phyloP scores from a whole-genome alignment of 2,329 filamentous ascomycete species.

The Penicillium sp. region DNA sequence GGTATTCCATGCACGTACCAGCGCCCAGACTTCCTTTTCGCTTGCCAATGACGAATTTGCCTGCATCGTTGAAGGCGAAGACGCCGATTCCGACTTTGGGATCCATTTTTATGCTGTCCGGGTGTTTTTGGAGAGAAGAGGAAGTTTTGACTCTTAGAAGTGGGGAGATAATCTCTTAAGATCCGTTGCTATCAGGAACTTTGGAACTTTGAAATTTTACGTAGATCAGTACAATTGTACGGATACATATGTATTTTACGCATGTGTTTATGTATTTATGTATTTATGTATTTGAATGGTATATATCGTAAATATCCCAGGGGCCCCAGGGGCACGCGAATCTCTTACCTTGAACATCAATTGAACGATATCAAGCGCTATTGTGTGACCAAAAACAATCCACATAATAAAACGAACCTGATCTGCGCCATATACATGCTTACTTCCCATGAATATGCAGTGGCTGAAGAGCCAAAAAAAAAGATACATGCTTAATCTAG shows the following conservation, averaged over 20 bases:
- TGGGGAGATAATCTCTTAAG: background rate
- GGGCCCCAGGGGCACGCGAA: background rate
- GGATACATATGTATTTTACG: no score
- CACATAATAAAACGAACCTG: background rate
- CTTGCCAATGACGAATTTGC: slow-evolving; percentile 48
- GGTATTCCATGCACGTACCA: slow-evolving; percentile 30
- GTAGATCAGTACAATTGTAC: no score
- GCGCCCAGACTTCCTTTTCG: slow-evolving; percentile 49
- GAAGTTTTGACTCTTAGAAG: background rate
- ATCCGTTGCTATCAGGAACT: no score
- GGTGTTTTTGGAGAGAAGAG: background rate
- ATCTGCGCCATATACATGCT: background rate
- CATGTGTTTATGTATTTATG: no score
- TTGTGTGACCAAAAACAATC: background rate
- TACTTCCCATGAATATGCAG: background rate
- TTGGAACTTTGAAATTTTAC: no score
- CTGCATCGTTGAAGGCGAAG: slow-evolving; percentile 43
- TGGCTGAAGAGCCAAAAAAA: background rate
- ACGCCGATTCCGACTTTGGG: slow-evolving; percentile 50
- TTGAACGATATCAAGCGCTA: background rate
- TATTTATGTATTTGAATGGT: no score
- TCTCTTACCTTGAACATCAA: background rate
- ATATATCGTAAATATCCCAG: background rate
- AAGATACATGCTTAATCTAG: background rate
- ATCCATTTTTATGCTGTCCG: slow-evolving; percentile 10